Base-by-base conservation (phyloP, 139 green algal genomes). In the Tetradesmus lagerheimii region DNA sequence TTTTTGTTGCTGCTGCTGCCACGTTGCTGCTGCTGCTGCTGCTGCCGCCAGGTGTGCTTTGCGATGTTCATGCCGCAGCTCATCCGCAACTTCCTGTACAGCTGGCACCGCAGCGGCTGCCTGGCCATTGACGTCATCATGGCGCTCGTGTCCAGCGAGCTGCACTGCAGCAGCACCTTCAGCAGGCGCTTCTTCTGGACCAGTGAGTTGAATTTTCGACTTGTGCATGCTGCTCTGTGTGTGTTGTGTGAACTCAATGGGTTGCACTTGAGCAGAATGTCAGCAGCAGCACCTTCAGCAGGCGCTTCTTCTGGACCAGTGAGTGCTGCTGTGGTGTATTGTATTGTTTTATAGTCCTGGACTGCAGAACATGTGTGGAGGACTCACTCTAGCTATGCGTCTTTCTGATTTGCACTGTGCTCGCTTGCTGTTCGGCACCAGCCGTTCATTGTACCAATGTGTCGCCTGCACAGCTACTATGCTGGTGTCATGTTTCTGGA, bases 21-120 rank as follows among this genome's bases (percentile, higher is more conserved):
- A n/a, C n/a, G n/a, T n/a, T 80, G 29, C 71, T 83, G 76, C 18
- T 35, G 76, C 80, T 86, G 43, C 35, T 50, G 62, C 35, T 34
- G 43, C 35, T 57, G 37, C 29, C 37, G 34, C 27, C 64, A 88
- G 83, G 83, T 88, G 20, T 89, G 84, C 64, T 89, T 89, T 82
- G 84, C 84, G 12, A 89, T 89, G 85, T 89, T 84, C n/a, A 83
- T 89, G 71, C 85, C 85, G n/a, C 27, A 83, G 34, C 85, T 89
- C 6, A 31, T 89, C 31, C 76, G 77, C 16, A 89, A 83, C 85
- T 89, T 89, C n/a, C 23, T 89, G 39, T 89, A 89, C 43, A 25
- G n/a, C 1, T 12, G 38, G 27, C 83, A 88, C 82, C 9, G 15
- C 75, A 80, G 64, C 31, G 83, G 64, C 62, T 88, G 62, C 83